Percentiles rank a stretch among this genome's conserved stretches.
Conservation (phyloP, 352 stramenopile species). For the Salisapilia sapeloensis region DNA sequence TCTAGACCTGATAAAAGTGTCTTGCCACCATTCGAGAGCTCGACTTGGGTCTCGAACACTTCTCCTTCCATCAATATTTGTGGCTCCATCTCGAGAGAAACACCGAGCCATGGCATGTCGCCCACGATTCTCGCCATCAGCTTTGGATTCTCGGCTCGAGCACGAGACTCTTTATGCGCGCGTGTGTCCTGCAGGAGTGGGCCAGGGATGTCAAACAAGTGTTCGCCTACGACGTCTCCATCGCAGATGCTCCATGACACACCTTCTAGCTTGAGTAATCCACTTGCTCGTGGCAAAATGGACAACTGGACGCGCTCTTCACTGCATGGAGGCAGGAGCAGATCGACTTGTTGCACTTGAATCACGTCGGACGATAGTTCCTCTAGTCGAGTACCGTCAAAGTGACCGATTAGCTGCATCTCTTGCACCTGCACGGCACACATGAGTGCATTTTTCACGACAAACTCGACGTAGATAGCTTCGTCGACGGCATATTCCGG, state of each 20-base stretch:
- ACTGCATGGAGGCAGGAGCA: conserved; percentile 57
- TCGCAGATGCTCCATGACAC: conserved; percentile 75
- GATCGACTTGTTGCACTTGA: conserved; percentile 43
- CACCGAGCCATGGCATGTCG: conserved; percentile 67
- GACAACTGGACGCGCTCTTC: conserved; percentile 57
- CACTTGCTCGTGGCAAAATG: conserved; percentile 33
- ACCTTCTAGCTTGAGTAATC: conserved; percentile 39
- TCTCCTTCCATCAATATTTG: conserved; percentile 38
- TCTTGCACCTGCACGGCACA: conserved; percentile 67
- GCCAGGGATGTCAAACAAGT: conserved; percentile 66
- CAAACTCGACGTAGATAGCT: conserved; percentile 74
- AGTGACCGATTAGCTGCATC: conserved; percentile 68
- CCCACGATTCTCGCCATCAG: conserved; percentile 56
- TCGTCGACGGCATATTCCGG: conserved; percentile 55
- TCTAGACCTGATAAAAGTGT: conserved; percentile 34
- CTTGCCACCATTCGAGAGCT: conserved; percentile 35
- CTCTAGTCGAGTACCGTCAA: conserved; percentile 9
- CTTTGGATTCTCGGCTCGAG: conserved; percentile 56
- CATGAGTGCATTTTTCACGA: conserved; percentile 76
- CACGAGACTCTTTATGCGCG: conserved; percentile 45
- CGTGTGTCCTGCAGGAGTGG: conserved; percentile 67
- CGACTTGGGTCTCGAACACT: conserved; percentile 31
- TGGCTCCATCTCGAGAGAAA: conserved; percentile 27
- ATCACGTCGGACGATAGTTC: conserved; percentile 25
- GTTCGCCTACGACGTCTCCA: conserved; percentile 61